Evolutionary conservation across 768 basidiomycete genomes (phyloP), one percentile per base, ranked within the genome.

Genomic region (Trametes cinnabarina): DNA sequence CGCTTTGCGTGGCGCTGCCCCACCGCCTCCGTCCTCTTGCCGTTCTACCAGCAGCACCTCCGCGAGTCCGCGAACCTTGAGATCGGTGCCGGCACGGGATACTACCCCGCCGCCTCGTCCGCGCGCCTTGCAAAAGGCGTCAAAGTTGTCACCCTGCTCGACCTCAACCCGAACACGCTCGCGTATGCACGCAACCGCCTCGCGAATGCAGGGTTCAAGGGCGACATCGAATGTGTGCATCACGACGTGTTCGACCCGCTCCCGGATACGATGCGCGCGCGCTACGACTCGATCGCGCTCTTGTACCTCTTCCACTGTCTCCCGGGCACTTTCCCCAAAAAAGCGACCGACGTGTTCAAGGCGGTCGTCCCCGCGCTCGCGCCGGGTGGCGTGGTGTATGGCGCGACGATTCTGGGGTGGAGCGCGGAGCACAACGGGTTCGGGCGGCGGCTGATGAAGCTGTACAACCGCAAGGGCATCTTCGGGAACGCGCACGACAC

Each of bases 301-400:
- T 62, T 63, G 51, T 62, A 63, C 49, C 20, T 60, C n/a, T 47
- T 66, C 42, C 63, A 66, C 43, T 62, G 60, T 30, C 56, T 66
- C 7, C 12, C 30, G 6, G 30, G 30, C 7, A 32, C 30, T 6
- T 32, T 32, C 30, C 30, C 30, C 6, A 32, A 32, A 12, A 32
- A 32, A 32, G 30, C 2, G 30, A 32, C 30, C 7, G 12, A 32
- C 30, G 30, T 63, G 7, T 26, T 62, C 32, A 46, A 57, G 7
- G 28, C 25, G 10, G 8, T 57, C 28, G 22, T 42, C 4, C 43
- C 51, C 1, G 49, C 34, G 37, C 35, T 66, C 5, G 46, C 55
- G 30, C 44, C 50, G 14, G 59, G 52, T 22, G 58, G 62, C 8
- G 51, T 55, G 4, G 28, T 63, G 28, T 66, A 66, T 40, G 66